Evolutionary conservation across 768 basidiomycete genomes (phyloP).

Genomic region (Rhizopogon roseolus): DNA sequence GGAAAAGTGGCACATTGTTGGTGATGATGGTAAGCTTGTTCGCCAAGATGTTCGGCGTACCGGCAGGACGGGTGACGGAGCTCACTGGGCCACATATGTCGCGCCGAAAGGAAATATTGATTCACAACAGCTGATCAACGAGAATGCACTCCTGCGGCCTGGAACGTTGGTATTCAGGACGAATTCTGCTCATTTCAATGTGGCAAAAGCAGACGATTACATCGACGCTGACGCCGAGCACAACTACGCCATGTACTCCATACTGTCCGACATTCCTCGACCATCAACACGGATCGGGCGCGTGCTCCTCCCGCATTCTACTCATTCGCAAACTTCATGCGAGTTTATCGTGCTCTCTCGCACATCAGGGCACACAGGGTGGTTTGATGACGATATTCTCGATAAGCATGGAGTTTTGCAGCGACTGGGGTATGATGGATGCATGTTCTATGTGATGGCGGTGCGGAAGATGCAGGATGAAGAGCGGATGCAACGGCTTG

Average conservation of each 20-base stretch:
- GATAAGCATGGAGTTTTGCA: not conserved
- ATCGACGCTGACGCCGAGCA: not conserved
- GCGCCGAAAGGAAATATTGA: not conserved
- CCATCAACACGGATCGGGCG: conserved; percentile 5
- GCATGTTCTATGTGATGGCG: conserved; percentile 17
- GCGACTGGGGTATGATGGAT: conserved; percentile 10
- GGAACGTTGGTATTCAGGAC: conserved; percentile 21
- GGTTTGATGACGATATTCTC: conserved; percentile 7
- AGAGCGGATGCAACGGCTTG: conserved; percentile 13
- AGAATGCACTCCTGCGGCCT: not conserved
- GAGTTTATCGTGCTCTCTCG: conserved; percentile 20
- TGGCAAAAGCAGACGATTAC: not conserved
- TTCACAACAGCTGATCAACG: not conserved
- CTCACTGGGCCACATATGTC: not conserved
- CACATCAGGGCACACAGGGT: not conserved
- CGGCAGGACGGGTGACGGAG: not conserved
- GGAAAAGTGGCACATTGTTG: conserved; percentile 12
- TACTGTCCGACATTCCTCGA: not conserved
- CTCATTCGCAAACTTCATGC: conserved; percentile 1
- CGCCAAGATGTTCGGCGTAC: conserved; percentile 8
- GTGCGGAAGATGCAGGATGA: conserved; percentile 5
- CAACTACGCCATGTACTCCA: conserved; percentile 8
- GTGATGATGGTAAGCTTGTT: conserved; percentile 7
- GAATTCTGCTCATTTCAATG: conserved; percentile 8
- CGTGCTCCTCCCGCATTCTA: conserved; percentile 11